Base-by-base conservation (phyloP, 208 protist species). In the Leishmania guyanensis region DNA sequence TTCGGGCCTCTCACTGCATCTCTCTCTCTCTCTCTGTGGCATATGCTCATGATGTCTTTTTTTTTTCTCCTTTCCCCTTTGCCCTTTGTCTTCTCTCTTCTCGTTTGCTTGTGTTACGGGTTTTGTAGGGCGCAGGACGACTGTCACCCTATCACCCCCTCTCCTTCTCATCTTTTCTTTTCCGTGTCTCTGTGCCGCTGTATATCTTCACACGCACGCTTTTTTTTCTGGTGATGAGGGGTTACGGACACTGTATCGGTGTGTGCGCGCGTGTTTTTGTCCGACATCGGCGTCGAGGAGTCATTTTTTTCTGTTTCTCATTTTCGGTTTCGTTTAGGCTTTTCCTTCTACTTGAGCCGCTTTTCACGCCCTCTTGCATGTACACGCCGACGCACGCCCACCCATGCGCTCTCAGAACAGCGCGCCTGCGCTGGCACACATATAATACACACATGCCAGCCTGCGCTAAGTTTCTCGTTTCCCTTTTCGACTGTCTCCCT, bases 51-150 rank as follows among this genome's bases (percentile, higher is more conserved):
- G 43, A 3, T 46, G 43, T 46, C 43, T 46, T 46, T 43, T 74
- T 74, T 26, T 29, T 77, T 60, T 77, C 73, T 77, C 50, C 5
- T 71, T 43, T 71, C 43, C 43, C 43, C 43, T 46, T 46, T 46
- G 43, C 43, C 43, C 43, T 46, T 46, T 46, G 43, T 46, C 43
- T 71, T 9, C 10, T 50, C n/a, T 1, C 53, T 73, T 53, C 43
- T 50, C 16, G 10, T 39, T 2, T 69, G 33, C 33, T 29, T 46
- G 16, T 65, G 26, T 26, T 46, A 46, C 43, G 2, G 43, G 43
- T 46, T 46, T 46, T 3, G 43, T 46, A 46, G 43, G 43, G 43
- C 43, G 43, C 4, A 6, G 43, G 43, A 46, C 43, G 43, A 46
- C 43, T 46, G 4, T 46, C 43, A 46, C 43, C 43, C 43, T 46